These are phyloP conservation scores for Aspergillus oerlinghausenensis DNA, from an alignment of 2,329 filamentous ascomycete species.

Conservation along the genomic window DNA sequence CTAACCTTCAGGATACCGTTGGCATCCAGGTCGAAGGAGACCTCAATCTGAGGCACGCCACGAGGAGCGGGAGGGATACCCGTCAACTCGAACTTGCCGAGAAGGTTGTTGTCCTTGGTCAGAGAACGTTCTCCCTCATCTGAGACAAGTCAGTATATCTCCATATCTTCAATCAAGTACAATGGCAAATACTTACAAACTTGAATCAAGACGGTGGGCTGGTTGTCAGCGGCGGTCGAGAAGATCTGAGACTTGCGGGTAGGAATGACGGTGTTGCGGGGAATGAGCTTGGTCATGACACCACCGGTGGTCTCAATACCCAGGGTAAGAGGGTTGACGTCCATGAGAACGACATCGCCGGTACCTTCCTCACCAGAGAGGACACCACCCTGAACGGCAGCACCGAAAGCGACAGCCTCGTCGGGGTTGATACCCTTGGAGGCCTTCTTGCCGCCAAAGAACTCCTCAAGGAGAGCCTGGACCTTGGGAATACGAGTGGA, in stretches of 20 bases:
- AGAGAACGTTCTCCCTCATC: constrained; percentile 85
- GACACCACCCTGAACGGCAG: constrained; percentile 94
- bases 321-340: constrained; percentile 92
- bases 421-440: constrained; percentile 99
- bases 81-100: constrained; percentile 97
- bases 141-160: constrained; percentile 20
- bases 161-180: background rate
- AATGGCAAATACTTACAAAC: constrained; percentile 53
- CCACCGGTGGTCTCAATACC: constrained; percentile 97
- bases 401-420: constrained; percentile 96
- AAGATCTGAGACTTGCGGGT: constrained; percentile 98
- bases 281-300: constrained; percentile 96
- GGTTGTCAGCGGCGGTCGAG: constrained; percentile 94
- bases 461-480: constrained; percentile 89
- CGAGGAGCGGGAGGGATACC: constrained; percentile 92
- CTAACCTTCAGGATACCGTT: constrained; percentile 98
- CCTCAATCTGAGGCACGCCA: constrained; percentile 96
- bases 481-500: constrained; percentile 99
- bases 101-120: constrained; percentile 95
- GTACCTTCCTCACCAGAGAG: constrained; percentile 83
- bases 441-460: constrained; percentile 91
- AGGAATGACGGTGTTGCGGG: constrained; percentile 88
- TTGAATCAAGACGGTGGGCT: constrained; percentile 91
- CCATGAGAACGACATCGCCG: constrained; percentile 83
- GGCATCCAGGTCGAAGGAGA: constrained; percentile 94